Conservation (phyloP, 2,329 filamentous ascomycete species). For the Pestalotiopsis sp. region DNA sequence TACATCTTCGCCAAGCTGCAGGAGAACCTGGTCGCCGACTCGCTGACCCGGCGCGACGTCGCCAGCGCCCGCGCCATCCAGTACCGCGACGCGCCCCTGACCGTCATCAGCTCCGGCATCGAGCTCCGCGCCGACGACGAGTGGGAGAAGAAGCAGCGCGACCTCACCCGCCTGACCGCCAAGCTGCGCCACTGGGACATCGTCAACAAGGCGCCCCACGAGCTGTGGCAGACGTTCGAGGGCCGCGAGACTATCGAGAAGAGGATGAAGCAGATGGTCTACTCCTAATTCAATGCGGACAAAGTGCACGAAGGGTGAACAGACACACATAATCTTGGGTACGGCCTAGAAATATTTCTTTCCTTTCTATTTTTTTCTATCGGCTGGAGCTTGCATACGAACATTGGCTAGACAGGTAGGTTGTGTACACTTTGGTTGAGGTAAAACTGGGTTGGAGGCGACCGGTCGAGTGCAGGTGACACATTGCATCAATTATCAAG, state of each 20-base stretch:
- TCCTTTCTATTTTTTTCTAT: background rate
- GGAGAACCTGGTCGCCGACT: constrained; percentile 85
- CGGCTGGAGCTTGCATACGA: background rate
- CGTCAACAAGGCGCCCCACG: constrained; percentile 79
- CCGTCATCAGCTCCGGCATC: constrained; percentile 80
- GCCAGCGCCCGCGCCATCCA: constrained; percentile 79
- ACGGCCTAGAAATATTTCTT: background rate
- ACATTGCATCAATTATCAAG: background rate
- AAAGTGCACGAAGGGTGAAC: background rate
- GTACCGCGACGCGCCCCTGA: constrained; percentile 71
- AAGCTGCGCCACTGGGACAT: constrained; percentile 85
- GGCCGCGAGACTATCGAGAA: constrained; percentile 78
- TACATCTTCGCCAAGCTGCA: constrained; percentile 89
- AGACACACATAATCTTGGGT: background rate
- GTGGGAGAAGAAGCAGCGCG: constrained; percentile 86
- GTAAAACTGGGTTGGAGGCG: background rate
- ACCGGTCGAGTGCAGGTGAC: background rate
- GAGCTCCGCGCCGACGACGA: constrained; percentile 64
- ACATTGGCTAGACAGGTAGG: background rate
- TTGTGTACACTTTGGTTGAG: background rate
- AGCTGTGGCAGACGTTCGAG: constrained; percentile 78
- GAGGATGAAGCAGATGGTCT: constrained; percentile 70
- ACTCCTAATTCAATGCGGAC: constrained; percentile 15
- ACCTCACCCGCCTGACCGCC: constrained; percentile 77
- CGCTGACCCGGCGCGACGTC: constrained; percentile 83